phyloP scores from a whole-genome alignment of 176 grass and related monocot genomes.

The Chloris gayana region DNA sequence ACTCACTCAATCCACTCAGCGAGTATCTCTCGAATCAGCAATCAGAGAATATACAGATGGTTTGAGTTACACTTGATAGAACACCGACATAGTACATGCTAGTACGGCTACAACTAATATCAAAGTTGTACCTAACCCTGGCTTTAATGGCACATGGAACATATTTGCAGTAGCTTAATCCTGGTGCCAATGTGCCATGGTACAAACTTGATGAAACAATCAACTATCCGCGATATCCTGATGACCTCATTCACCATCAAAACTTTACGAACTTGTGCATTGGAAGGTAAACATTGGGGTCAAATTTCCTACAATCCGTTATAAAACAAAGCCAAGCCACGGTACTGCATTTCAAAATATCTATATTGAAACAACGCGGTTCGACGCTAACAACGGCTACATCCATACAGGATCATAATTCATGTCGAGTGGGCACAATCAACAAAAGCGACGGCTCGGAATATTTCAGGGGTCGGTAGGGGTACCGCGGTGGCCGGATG shows the following conservation, averaged over 20 bases:
- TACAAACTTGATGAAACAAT: background rate
- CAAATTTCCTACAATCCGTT: background rate
- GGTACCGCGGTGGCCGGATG: constrained; percentile 87
- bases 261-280: background rate
- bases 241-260: background rate
- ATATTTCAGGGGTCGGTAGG: background rate
- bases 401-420: background rate
- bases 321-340: background rate
- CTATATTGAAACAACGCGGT: background rate
- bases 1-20: background rate
- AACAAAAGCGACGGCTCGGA: background rate
- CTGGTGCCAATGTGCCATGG: background rate
- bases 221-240: background rate
- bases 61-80: background rate
- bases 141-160: constrained; percentile 37
- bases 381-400: constrained; percentile 7
- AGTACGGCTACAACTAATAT: background rate
- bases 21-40: background rate
- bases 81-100: background rate
- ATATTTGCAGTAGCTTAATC: constrained; percentile 28
- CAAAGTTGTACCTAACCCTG: constrained; percentile 22
- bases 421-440: background rate
- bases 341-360: constrained; percentile 12
- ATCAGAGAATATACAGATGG: background rate
- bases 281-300: background rate